Conservation (phyloP, 2,329 filamentous ascomycete species). For the Botrytis cinerea region DNA sequence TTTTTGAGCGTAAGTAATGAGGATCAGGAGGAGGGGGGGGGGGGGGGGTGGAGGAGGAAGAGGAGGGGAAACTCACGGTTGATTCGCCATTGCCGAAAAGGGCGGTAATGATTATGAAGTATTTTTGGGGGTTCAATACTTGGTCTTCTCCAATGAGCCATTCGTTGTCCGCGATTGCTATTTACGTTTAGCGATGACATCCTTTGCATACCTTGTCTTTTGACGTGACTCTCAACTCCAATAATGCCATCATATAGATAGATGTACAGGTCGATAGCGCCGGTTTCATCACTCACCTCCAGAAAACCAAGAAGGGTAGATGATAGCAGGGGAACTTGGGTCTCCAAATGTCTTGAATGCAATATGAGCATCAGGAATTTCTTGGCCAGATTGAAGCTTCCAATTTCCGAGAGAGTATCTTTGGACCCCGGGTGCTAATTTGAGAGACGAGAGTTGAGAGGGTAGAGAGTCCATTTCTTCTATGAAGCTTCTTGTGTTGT, state of each 20-base stretch:
- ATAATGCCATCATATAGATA: too few species aligned
- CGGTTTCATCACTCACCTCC: constrained; percentile 49
- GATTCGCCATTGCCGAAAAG: constrained; percentile 71
- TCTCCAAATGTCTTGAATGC: constrained; percentile 78
- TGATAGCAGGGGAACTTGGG: constrained; percentile 61
- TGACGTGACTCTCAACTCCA: neutral
- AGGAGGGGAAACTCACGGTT: constrained; percentile 39
- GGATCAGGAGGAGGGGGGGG: neutral
- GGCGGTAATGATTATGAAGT: constrained; percentile 69
- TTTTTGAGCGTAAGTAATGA: neutral
- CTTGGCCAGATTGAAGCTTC: constrained; percentile 63
- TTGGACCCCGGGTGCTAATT: constrained; percentile 38
- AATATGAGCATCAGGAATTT: constrained; percentile 64
- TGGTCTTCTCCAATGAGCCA: constrained; percentile 60
- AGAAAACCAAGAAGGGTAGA: constrained; percentile 79
- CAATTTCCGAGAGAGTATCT: constrained; percentile 65
- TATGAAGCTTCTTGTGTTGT: neutral
- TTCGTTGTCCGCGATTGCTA: constrained; percentile 66
- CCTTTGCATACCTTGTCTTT: neutral
- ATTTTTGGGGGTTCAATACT: constrained; percentile 63
- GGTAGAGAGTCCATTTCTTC: neutral
- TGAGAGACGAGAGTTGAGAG: neutral
- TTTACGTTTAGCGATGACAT: constrained; percentile 19
- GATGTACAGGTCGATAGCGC: neutral
- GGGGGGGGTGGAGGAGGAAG: neutral